Base-by-base conservation (phyloP, 192 early-diverging fungal genomes). In the Paraglomus brasilianum region DNA sequence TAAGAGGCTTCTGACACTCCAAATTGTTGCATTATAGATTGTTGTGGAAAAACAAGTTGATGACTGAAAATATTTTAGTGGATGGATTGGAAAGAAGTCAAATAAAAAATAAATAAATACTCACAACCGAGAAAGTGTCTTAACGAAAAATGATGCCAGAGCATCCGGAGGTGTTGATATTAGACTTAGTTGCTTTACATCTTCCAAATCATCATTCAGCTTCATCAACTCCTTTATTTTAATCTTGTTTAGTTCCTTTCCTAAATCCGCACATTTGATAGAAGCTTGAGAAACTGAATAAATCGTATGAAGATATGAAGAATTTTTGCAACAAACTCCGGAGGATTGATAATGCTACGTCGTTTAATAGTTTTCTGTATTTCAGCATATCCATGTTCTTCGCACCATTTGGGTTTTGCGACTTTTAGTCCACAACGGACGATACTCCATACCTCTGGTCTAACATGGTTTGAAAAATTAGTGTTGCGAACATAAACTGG, bases 201-300 rank as follows among this genome's bases (percentile, higher is more conserved):
- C 62, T 46, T 64, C 24, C 62, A 64, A 64, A 46, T 64, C 15
- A n/a, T 38, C 62, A 48, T 64, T 64, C 45, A 15, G 21, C 46
- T 64, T 64, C 7, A 48, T 48, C 62, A 64, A 39, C 62, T 64
- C 46, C 62, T 64, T 49, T 64, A 64, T 64, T 64, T 64, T 64
- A 13, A 64, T 64, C 49, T 46, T 64, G 24, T 64, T 48, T 24
- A 64, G 62, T 48, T 64, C 62, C 62, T 64, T 0, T 13, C 30
- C 62, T 30, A 49, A 64, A 5, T 0, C 10, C 46, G 22, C 22
- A 36, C 46, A 48, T 64, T 47, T 64, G 5, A 64, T 58, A 58
- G 5, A 58, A 58, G 41, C 41, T 36, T 36, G 56, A 21, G 56
- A 64, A 64, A 49, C 44, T 47, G 46, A 64, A 47, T 8, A 63